Base-by-base conservation (phyloP, 2,329 filamentous ascomycete species). In the Dichotomopilus funicola region DNA sequence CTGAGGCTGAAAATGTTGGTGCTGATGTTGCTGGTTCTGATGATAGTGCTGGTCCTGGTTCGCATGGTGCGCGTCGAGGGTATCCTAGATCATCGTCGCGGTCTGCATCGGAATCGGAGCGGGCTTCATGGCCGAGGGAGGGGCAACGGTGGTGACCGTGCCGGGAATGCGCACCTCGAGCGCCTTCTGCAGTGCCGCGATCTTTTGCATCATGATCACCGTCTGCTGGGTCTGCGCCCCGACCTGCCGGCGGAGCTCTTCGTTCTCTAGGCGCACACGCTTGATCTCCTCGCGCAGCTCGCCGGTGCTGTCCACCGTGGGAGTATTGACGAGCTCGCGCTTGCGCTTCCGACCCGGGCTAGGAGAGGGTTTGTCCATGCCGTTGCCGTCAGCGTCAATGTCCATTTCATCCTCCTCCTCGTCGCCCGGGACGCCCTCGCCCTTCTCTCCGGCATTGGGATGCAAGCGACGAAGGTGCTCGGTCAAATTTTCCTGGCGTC, bases 381-480 rank as follows among this genome's bases (percentile, higher is more conserved):
- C 74, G 59, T 70, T 73, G 57, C 77, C 76, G 61, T 72, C 75
- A 5, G 78, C 76, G 49, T 74, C 75, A 51, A 78, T 76, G 38
- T 75, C 76, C 35, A 70, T 72, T 37, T 75, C 73, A 33, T 67
- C 68, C 13, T 65, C 69, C 19, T 72, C 68, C 47, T 67, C 65
- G 4, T 52, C 54, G 34, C 51, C 48, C 10, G 19, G 19, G 27
- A 72, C 68, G 48, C 67, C 65, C 3, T 52, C 54, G 34, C 51
- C 48, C 10, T 68, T 12, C 46, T 64, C 51, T 58, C 64, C 56
- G 34, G 75, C 73, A 48, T 78, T 77, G 43, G 80, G 86, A 68
- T 97, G 92, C n/a, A 95, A 89, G 33, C 92, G 85, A 19, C 92
- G 87, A 13, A 96, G 76, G 71, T 97, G 92, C 72, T 97, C 92